phyloP scores from a whole-genome alignment of 2,329 filamentous ascomycete species.

The Dothideomycetidae sp. region DNA sequence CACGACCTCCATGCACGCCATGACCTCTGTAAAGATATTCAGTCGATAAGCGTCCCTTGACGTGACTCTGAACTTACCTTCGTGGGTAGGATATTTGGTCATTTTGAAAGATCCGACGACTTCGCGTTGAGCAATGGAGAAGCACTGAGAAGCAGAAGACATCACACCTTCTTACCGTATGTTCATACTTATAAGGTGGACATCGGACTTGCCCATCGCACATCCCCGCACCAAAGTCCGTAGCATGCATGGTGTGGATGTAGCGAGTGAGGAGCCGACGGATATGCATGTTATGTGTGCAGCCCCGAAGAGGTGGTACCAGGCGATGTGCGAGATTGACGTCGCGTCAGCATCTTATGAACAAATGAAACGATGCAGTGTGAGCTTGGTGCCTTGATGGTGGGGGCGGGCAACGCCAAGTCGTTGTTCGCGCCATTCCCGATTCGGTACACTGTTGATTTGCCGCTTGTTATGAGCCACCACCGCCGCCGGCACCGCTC shows the following conservation, averaged over 20 bases:
- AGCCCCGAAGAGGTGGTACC: too few relatives aligned
- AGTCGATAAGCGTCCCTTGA: too few relatives aligned
- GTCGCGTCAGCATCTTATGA: too few relatives aligned
- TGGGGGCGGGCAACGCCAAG: conserved; percentile 4
- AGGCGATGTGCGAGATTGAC: too few relatives aligned
- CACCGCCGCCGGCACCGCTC: not conserved
- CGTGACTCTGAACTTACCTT: conserved; percentile 8
- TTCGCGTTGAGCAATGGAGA: not conserved
- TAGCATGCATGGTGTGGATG: conserved; percentile 1
- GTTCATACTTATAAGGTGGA: not conserved
- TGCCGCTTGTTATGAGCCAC: conserved; percentile 3
- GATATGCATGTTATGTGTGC: too few relatives aligned
- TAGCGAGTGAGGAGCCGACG: not conserved
- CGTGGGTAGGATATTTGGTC: conserved; percentile 11
- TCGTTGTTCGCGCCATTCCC: not conserved
- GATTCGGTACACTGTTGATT: conserved; percentile 6
- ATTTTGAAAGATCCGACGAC: not conserved
- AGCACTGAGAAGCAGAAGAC: not conserved
- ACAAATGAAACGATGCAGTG: too few relatives aligned
- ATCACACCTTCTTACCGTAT: not conserved
- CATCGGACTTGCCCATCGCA: conserved; percentile 5
- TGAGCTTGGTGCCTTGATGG: not conserved
- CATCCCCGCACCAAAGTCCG: conserved; percentile 6
- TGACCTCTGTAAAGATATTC: conserved; percentile 28
- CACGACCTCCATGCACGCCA: conserved; percentile 30